Conservation (phyloP, 495 filamentous ascomycete genomes). For the Pseudoneurospora amorphoporcata region DNA sequence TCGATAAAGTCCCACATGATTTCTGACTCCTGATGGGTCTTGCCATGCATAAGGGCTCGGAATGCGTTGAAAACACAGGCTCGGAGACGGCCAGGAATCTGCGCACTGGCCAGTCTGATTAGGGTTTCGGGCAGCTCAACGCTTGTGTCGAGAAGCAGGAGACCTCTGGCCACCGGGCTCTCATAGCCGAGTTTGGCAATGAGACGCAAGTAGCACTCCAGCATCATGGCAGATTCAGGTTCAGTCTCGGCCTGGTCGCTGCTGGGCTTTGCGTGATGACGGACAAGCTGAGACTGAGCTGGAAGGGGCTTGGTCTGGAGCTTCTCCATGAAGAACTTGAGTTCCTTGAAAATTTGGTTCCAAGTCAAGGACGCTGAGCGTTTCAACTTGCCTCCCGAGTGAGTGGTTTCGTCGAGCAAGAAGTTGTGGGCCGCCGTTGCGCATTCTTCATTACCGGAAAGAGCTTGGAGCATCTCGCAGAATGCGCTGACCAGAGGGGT, state of each 20-base stretch:
- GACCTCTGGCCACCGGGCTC: slow-evolving; percentile 56
- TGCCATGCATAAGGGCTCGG: slow-evolving; percentile 55
- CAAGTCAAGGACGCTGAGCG: slow-evolving; percentile 76
- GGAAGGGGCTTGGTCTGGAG: slow-evolving; percentile 52
- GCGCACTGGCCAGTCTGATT: slow-evolving; percentile 56
- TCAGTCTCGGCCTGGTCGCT: slow-evolving; percentile 51
- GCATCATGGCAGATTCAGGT: slow-evolving; percentile 81
- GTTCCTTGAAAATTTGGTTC: slow-evolving; percentile 83
- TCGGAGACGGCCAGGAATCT: slow-evolving; percentile 61
- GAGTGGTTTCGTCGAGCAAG: slow-evolving; percentile 72
- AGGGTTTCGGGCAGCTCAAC: slow-evolving; percentile 55
- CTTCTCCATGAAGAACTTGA: slow-evolving; percentile 61
- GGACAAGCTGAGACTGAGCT: slow-evolving; percentile 45
- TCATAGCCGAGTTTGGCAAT: slow-evolving; percentile 66
- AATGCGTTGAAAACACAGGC: slow-evolving; percentile 66
- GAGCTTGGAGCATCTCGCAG: slow-evolving; percentile 83
- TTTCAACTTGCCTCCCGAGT: slow-evolving; percentile 62
- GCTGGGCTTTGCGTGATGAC: slow-evolving; percentile 42
- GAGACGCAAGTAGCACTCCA: slow-evolving; percentile 84
- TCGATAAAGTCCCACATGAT: slow-evolving; percentile 64
- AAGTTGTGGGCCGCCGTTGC: slow-evolving; percentile 78
- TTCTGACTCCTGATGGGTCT: slow-evolving; percentile 46
- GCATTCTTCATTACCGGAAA: slow-evolving; percentile 69
- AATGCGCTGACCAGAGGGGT: slow-evolving; percentile 90
- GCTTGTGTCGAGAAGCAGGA: slow-evolving; percentile 53